These are phyloP conservation scores for Daldinia sp. DNA, from an alignment of 2,329 filamentous ascomycete species.

Conservation along the genomic window DNA sequence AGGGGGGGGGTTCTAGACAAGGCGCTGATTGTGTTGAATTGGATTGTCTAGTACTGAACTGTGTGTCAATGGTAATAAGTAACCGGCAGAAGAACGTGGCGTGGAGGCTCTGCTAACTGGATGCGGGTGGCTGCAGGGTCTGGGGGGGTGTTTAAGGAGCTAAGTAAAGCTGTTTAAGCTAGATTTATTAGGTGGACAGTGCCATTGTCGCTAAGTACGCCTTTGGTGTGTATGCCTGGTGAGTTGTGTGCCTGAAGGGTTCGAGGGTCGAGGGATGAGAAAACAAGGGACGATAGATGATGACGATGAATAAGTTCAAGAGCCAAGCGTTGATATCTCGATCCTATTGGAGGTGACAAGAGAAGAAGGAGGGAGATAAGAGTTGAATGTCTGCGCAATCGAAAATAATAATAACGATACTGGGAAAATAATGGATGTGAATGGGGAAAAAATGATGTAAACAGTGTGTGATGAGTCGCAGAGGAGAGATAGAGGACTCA, in stretches of 20 bases:
- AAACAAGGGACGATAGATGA: background rate
- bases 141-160: conserved; percentile 19
- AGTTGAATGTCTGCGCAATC: background rate
- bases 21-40: conserved; percentile 24
- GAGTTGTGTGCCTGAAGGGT: background rate
- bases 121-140: conserved; percentile 50
- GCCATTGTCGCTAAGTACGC: conserved; percentile 36
- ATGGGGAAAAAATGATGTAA: background rate
- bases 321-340: background rate
- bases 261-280: background rate
- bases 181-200: conserved; percentile 47
- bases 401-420: background rate
- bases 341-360: background rate
- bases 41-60: conserved; percentile 18
- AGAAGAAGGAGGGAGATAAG: background rate
- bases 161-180: conserved; percentile 18
- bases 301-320: background rate
- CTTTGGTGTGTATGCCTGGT: background rate
- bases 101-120: conserved; percentile 51
- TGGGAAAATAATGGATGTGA: background rate
- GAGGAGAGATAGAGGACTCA: background rate
- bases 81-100: conserved; percentile 37
- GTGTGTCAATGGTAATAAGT: conserved; percentile 7
- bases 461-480: background rate
- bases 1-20: conserved; percentile 16